Evolutionary conservation across 2,329 filamentous ascomycete genomes (phyloP), one percentile per base, ranked within the genome.

Genomic region (Celoporthe dispersa): DNA sequence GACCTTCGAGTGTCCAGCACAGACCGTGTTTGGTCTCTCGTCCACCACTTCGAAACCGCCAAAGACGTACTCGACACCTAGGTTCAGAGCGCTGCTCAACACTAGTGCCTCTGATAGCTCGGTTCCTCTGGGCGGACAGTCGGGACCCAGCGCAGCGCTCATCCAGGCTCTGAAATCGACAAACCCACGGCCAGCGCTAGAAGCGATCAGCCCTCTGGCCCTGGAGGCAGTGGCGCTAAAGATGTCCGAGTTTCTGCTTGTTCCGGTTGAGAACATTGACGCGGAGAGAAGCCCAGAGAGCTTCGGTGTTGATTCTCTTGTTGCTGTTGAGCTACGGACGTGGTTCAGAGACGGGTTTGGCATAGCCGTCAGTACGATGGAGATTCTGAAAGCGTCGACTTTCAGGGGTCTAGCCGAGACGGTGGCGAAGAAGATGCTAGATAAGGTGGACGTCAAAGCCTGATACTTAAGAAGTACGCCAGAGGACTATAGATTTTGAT

Each of bases 301-400:
- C 11, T 68, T 63, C 25, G 66, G 66, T 8, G 44, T 68, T 11
- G 66, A 68, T 37, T 68, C 66, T 5, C 61, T 68, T 1, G 66
- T 68, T 25, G 66, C 66, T 3, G 63, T 68, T 8, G 66, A 68
- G 35, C 66, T 68, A 11, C 66, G 66, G 5, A 68, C 61, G 22
- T 68, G 66, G 59, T 44, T 64, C 44, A 64, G 25, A 55, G 51
- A 55, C n/a, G 51, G 25, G 2, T 55, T 55, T 28, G 51, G 51
- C 9, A 55, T 55, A 16, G 25, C 51, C 14, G 51, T 55, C 3
- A 55, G 51, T 28, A 55, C 51, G 3, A 55, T 55, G 51, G 51
- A 55, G 51, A 55, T 55, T 14, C 22, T 55, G 51, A 55, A 55
- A 14, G 25, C 51, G 11, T 55, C 51, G n/a, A 55, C n/a, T 28